Base-by-base conservation (phyloP, 768 basidiomycete species). In the Lactarius hatsudake region DNA sequence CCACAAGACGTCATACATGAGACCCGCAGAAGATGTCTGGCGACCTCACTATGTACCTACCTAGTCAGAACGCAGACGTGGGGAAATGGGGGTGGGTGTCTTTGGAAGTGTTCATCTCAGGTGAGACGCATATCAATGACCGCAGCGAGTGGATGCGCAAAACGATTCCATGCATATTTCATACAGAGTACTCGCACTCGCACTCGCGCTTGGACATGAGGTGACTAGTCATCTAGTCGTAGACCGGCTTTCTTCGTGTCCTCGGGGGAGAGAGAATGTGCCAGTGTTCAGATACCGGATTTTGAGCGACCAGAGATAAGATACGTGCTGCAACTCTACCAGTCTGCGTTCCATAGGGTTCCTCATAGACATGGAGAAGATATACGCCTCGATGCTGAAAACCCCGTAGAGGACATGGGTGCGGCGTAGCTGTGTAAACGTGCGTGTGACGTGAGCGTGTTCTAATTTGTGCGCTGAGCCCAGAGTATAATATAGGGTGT, bases 1-100 rank as follows among this genome's bases (percentile, higher is more conserved):
- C 96, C 96, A 99, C 13, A 98, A 81, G 67, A 98, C 93, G 76
- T 99, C 96, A 73, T 95, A 97, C 96, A 98, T 98, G 65, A 98
- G 79, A 5, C 96, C 96, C 65, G 92, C 88, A 0, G 96, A 97
- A 9, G 96, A 96, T 1, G 96, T 95, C 79, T 98, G 6, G 6
- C 42, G 17, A 42, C 42, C 1, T 42, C 5, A 18, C 42, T 42
- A 42, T 18, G 17, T 42, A 42, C 18, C 42, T 42, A 42, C 38
- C 38, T 15, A 40, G 3, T 40, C 15, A 15, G 38, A 40, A 17
- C 15, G 15, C 38, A 40, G 38, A 15, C 38, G 0, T 0, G 38
- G 3, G 13, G 15, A 12, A 10, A 38, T 38, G 5, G 40, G 40
- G 96, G 54, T 94, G 87, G 96, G 94, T 48, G 98, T 96, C 73